Evolutionary conservation across 176 grass and related monocot genomes (phyloP).

Genomic region (Secale cereale): DNA sequence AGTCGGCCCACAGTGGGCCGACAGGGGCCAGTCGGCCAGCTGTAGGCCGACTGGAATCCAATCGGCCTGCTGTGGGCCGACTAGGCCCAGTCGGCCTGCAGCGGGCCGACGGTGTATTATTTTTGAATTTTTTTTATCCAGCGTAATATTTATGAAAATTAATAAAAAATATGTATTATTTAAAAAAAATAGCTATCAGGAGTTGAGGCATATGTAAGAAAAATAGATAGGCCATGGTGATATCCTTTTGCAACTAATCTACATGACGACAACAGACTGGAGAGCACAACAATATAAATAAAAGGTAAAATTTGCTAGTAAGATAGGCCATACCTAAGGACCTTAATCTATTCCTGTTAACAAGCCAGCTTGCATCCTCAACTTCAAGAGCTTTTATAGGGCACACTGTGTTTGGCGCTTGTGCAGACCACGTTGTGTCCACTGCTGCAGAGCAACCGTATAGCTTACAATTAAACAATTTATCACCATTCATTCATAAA

Average conservation of each 20-base stretch:
- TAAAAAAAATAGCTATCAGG: too few species aligned
- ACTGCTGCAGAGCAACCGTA: slow-evolving; percentile 17
- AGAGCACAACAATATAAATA: background rate
- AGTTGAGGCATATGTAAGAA: background rate
- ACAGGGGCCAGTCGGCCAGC: too few species aligned
- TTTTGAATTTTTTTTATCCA: too few species aligned
- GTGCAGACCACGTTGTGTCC: background rate
- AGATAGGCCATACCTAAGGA: slow-evolving; percentile 61
- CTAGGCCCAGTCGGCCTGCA: too few species aligned
- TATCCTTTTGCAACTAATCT: background rate
- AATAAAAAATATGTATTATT: too few species aligned
- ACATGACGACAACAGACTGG: background rate
- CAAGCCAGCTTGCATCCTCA: slow-evolving; percentile 65
- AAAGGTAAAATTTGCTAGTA: background rate
- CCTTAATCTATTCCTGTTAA: slow-evolving; percentile 63
- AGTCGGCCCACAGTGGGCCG: too few species aligned
- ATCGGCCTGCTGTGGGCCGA: too few species aligned
- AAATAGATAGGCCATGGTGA: background rate
- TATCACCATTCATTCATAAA: slow-evolving; percentile 12
- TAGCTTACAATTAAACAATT: background rate
- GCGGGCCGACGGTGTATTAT: too few species aligned
- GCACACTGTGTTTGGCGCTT: slow-evolving; percentile 23
- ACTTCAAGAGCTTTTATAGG: slow-evolving; percentile 57
- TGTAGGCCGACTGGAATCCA: too few species aligned
- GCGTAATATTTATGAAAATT: too few species aligned